Base-by-base conservation (phyloP, 2,329 filamentous ascomycete species). In the Colletotrichum theobromicola region DNA sequence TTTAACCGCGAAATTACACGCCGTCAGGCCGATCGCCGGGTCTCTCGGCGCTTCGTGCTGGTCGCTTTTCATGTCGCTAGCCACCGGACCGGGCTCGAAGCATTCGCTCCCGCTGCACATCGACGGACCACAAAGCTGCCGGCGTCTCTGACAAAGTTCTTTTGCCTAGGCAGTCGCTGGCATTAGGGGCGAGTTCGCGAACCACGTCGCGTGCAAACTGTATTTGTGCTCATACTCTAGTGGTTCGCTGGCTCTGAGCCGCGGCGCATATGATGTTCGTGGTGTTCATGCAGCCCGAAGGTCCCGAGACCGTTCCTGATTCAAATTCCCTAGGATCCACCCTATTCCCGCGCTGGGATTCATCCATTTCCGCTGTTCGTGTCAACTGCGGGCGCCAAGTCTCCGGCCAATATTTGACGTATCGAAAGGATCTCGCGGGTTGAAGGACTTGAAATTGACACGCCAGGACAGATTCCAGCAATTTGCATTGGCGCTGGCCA, bases 241-340 rank as follows among this genome's bases (percentile, higher is more conserved):
- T 63, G 35, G 30, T 71, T 71, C 16, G 32, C n/a, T 16, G 32
- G 24, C 24, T 18, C 26, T 35, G 57, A 24, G 32, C 46, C 42
- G 57, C 57, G 34, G 67, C 21, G 66, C 35, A 62, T 32, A 57
- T 32, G 30, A 70, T 63, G 53, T 58, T 64, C 58, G 46, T 65
- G 42, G 60, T 46, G 57, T 65, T 70, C 63, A 75, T 72, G 72
- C 72, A 60, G 24, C 42, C 62, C 72, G 68, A 75, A 75, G 62
- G 24, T 66, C 62, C 57, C 72, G 70, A 75, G 72, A 75, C 68
- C 42, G 42, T 72, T 67, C 63, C 32, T 72, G 68, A 72, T 62
- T 75, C 68, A 57, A 50, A 50, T 50, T 13, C 53, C 55, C 46
- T 42, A 28, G 67, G 50, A 60, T 68, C 26, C 55, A 21, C 35